Base-by-base conservation (phyloP, 2,329 filamentous ascomycete genomes). In the Cordyceps militaris region DNA sequence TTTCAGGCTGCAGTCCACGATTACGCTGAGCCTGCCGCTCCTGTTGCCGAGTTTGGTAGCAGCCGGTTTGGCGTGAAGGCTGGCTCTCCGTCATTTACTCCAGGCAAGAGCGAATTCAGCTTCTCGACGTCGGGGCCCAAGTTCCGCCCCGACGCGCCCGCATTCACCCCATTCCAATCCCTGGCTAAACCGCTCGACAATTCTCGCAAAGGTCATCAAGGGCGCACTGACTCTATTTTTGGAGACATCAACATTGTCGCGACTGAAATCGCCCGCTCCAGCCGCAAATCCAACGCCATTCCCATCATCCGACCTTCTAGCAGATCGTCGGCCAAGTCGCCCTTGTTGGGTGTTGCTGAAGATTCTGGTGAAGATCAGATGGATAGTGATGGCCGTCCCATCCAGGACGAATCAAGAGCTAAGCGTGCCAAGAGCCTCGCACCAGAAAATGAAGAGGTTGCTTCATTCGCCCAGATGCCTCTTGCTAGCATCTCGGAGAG, bases 241-340 rank as follows among this genome's bases (percentile, higher is more conserved):
- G 80, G 84, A 50, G 85, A 85, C 43, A 86, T 92, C 63, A 81
- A 84, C 61, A 73, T 88, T 32, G 81, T 78, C 56, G 71, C 79
- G 32, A 78, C 80, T 14, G 85, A 89, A 23, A 79, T 84, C 51
- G 73, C 83, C 28, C 88, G 88, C 65, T 81, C 86, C 7, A 70
- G 74, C 0, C 91, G 88, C 72, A 85, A 84, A 64, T 89, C 86
- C 4, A 97, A 94, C 73, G 91, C 91, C 10, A 82, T 96, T 56
- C 88, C 91, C 0, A 95, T 96, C 61, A 73, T 93, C 10, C 79
- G 79, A 40, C 88, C 89, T 1, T 78, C 84, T 58, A 84, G 77
- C 64, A 73, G 62, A 75, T 76, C 63, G 70, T 75, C 61, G 57
- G 71, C 69, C 2, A 68, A 71, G 16, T 67, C 70, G 1, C 57